Base-by-base conservation (phyloP, 2,329 filamentous ascomycete species). In the Penicillium sp. region DNA sequence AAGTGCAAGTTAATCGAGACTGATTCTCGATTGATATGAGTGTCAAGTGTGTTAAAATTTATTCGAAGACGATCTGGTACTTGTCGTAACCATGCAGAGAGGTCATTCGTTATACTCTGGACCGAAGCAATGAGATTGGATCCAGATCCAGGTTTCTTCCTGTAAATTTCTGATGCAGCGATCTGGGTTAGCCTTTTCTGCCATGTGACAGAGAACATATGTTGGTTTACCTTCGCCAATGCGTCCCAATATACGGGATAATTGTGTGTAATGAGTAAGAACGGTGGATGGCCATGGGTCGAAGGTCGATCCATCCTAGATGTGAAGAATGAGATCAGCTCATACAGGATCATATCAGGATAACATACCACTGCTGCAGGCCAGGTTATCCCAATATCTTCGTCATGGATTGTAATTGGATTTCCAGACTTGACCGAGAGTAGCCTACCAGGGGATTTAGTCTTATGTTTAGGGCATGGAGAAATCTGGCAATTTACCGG, bases 1-100 rank as follows among this genome's bases (percentile, higher is more conserved):
- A 82, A 83, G 58, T 84, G 81, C 19, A 81, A 66, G 49, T 80
- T 77, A 3, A 78, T 79, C 1, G 79, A 81, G 4, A 82, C 77
- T 9, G 74, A 76, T 64, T 82, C 79, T 11, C 80, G 77, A 38
- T 74, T 76, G 41, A 78, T 74, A 32, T 67, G 65, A 5, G 60
- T 59, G 51, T 74, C 73, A 7, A 79, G 71, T 3, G 69, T 72
- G 1, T 69, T 71, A 14, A 79, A 79, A 58, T 82, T 76, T 42
- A 82, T 77, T 2, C 78, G 75, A 11, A 84, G 67, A 9, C 73
- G 67, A 23, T 74, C 69, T 0, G 81, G 81, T 3, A 83, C 64
- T 23, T 78, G 71, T 7, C 73, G 73, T 18, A 80, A 73, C 81
- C 81, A 83, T 38, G 70, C 73, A 0, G 77, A 75, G 9, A 84